Base-by-base conservation (phyloP, 2,329 filamentous ascomycete genomes). In the Diplodia scrobiculata region DNA sequence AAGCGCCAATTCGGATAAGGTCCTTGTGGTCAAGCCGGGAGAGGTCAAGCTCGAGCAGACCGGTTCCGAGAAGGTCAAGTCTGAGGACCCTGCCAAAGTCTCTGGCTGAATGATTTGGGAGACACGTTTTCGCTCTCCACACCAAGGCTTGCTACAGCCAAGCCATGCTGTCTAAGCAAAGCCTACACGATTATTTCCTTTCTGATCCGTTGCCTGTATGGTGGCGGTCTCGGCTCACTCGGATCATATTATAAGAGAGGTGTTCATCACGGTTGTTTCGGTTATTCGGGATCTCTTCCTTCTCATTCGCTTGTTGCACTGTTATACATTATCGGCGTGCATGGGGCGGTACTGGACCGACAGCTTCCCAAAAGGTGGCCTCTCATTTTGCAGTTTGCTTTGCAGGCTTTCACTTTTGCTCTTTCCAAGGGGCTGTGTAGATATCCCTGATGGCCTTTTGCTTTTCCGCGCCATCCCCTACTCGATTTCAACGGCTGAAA, bases 41-140 rank as follows among this genome's bases (percentile, higher is more conserved):
- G 27, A 50, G 11, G 45, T 29, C 45, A 62, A 50, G 21, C 27
- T 38, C 19, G 58, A 62, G 27, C 29, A 50, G 19, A n/a, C 58
- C 10, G 48, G 2, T 34, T 21, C 27, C 13, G 72, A 74, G 2
- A 66, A 66, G 38, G 60, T 72, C 29, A 71, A 71, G 5, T 32
- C 70, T 14, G 70, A 73, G 32, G 68, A 68, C 14, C 45, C 70
- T 29, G 72, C 69, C 3, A 69, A 71, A 34, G 45, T 68, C 19
- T 71, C 72, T 2, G 68, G 50, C 21, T 71, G 69, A 45, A 70
- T 2, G 25, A 38, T 41, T 10, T 52, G 59, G 45, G 63, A 34
- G 13, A 34, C 47, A 36, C n/a, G 19, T 25, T 17, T 19, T 29
- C n/a, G 4, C 10, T 32, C 5, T 36, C 21, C 17, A 47, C 27